Conservation (phyloP, 2,329 filamentous ascomycete genomes). For the Teratosphaeria nubilosa region DNA sequence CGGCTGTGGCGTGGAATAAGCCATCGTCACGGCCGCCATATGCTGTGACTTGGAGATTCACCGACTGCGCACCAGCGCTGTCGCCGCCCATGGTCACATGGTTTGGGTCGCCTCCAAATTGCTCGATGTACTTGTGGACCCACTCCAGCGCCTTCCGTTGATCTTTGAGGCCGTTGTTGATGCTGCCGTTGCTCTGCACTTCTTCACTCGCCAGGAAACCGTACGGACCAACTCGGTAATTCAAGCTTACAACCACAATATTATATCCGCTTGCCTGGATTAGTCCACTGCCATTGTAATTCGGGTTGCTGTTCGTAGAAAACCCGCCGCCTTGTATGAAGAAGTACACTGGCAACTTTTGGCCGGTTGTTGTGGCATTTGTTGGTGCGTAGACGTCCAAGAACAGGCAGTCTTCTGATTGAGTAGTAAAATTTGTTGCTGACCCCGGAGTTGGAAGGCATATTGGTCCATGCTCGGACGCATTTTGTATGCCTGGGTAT, state of each 20-base stretch:
- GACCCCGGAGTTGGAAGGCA: constrained; percentile 19
- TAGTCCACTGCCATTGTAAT: constrained; percentile 53
- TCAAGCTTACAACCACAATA: constrained; percentile 62
- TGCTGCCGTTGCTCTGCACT: constrained; percentile 37
- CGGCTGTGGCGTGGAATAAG: constrained; percentile 44
- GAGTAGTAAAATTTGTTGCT: constrained; percentile 1
- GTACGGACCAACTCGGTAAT: constrained; percentile 66
- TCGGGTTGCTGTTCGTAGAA: constrained; percentile 36
- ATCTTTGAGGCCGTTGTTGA: constrained; percentile 62
- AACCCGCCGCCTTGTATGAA: constrained; percentile 42
- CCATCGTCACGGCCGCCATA: constrained; percentile 38
- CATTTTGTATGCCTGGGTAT: constrained; percentile 37
- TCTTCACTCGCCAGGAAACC: constrained; percentile 59
- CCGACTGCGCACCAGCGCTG: constrained; percentile 56
- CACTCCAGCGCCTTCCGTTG: constrained; percentile 60
- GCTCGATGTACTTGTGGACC: constrained; percentile 54
- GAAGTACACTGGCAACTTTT: constrained; percentile 54
- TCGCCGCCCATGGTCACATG: constrained; percentile 61
- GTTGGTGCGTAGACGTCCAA: constrained; percentile 55
- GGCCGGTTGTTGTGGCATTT: constrained; percentile 33
- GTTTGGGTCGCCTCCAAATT: constrained; percentile 59
- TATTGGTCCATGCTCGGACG: constrained; percentile 36
- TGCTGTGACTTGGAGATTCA: constrained; percentile 54
- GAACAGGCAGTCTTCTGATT: constrained; percentile 59
- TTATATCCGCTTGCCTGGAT: constrained; percentile 47